A percentile compares a stretch with the other conserved stretches of the same genome.
These are phyloP conservation scores for Sporothrix schenckii DNA, from an alignment of 2,329 filamentous ascomycete genomes.

Conservation along the genomic window DNA sequence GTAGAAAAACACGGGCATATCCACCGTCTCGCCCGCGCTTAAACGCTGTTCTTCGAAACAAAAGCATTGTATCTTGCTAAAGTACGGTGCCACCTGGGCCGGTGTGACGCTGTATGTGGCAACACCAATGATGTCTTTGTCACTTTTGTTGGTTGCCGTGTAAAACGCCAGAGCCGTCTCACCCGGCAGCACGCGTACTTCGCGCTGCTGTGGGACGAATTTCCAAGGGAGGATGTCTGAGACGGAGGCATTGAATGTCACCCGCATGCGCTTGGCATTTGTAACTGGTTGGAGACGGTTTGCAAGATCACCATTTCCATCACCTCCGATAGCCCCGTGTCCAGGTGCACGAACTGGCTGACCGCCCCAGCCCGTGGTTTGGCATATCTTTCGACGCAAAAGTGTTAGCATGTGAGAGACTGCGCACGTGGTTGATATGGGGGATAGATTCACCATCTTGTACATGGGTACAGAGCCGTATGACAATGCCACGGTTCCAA, in stretches of 20 bases:
- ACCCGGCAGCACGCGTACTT: slow-evolving; percentile 91
- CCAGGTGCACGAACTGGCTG: slow-evolving; percentile 83
- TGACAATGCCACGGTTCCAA: slow-evolving; percentile 77
- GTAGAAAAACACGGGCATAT: slow-evolving; percentile 99
- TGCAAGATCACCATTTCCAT: slow-evolving; percentile 64
- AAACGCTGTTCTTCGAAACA: slow-evolving; percentile 97
- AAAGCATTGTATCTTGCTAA: slow-evolving; percentile 99
- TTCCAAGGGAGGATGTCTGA: slow-evolving; percentile 97
- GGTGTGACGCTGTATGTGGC: slow-evolving; percentile 98
- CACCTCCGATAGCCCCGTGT: slow-evolving; percentile 58
- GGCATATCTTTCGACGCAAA: slow-evolving; percentile 64
- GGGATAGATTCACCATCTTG: slow-evolving; percentile 67
- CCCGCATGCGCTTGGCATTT: slow-evolving; percentile 79
- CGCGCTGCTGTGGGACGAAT: slow-evolving; percentile 93
- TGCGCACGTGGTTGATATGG: neutral
- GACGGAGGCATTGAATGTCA: slow-evolving; percentile 94
- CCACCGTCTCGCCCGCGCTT: slow-evolving; percentile 93
- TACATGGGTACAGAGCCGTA: slow-evolving; percentile 86
- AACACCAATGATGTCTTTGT: slow-evolving; percentile 94
- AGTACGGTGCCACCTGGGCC: slow-evolving; percentile 93
- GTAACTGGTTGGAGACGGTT: slow-evolving; percentile 79
- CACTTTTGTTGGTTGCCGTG: slow-evolving; percentile 88
- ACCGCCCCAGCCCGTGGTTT: slow-evolving; percentile 87
- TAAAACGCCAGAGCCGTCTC: slow-evolving; percentile 98
- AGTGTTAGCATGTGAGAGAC: neutral